Base-by-base conservation (phyloP, 2,329 filamentous ascomycete genomes). In the Sporothrix luriei region DNA sequence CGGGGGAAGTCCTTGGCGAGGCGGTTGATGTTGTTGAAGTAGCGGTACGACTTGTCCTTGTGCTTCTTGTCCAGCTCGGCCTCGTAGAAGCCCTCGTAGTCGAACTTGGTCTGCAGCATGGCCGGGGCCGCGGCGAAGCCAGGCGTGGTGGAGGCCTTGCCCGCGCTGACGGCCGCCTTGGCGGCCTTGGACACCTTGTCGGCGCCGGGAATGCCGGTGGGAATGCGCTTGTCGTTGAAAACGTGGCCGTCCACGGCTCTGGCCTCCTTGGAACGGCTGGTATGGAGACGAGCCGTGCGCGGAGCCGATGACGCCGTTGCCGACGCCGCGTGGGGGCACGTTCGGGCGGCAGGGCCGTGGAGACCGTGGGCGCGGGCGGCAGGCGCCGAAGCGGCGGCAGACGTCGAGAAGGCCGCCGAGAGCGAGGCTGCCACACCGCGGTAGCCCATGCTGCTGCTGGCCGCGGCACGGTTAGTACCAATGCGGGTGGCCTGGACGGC, bases 21-120 rank as follows among this genome's bases (percentile, higher is more conserved):
- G 48, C 95, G 93, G 78, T 99, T 99, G 88, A 99, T 99, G 84
- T 99, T 99, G 86, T 99, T 99, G 85, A 99, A 99, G 84, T 98
- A 98, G 78, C 95, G 92, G 84, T 99, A 99, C 67, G 94, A 97
- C 84, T 97, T 98, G 86, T 99, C 95, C 85, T 97, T 94, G 86
- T 97, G 95, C 84, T 99, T 99, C 87, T 97, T 98, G 76, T 97
- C 93, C 75, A 99, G 82, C 80, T 99, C 94, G 72, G 83, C 83
- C 74, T 90, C 83, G 82, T 98, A 99, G 81, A 97, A 99, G 61
- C 80, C 87, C 76, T 97, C 89, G 77, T 99, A 99, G 80, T 98
- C 87, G 80, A 97, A 99, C 76, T 89, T 92, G 71, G 84, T 84
- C 73, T 70, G 71, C 54, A 52, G n/a, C 68, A 51, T 72, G 43